These are phyloP conservation scores for Cladophialophora bantiana DNA, from an alignment of 2,329 filamentous ascomycete species.

Conservation along the genomic window DNA sequence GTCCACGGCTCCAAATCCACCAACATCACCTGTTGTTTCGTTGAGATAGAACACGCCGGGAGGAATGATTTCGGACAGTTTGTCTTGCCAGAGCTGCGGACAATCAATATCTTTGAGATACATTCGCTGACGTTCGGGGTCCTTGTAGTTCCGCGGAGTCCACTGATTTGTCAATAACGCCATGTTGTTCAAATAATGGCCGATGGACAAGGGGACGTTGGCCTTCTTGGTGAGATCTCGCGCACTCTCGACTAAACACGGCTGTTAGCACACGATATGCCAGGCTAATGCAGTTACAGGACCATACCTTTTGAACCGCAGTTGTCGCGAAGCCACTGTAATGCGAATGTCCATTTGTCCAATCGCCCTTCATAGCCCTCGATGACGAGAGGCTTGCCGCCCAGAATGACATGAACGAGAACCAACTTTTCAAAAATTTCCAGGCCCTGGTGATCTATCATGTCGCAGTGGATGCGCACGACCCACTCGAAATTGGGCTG, in stretches of 20 bases:
- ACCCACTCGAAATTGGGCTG: conserved; percentile 88
- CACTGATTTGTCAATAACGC: conserved; percentile 83
- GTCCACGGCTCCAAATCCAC: conserved; percentile 62
- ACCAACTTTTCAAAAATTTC: conserved; percentile 87
- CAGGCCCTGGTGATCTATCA: conserved; percentile 77
- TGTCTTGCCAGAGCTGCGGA: conserved; percentile 82
- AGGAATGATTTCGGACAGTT: conserved; percentile 78
- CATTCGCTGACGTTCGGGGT: conserved; percentile 80
- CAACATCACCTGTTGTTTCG: conserved; percentile 69
- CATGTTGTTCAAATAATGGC: conserved; percentile 91
- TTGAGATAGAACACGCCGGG: conserved; percentile 89
- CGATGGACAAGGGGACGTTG: conserved; percentile 83
- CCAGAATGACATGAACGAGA: conserved; percentile 78
- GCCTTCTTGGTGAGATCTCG: conserved; percentile 76
- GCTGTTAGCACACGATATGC: conserved; percentile 16
- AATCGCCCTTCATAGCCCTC: conserved; percentile 83
- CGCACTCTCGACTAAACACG: conserved; percentile 74
- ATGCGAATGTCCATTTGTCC: conserved; percentile 78
- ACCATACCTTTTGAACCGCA: conserved; percentile 77
- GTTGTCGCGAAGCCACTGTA: conserved; percentile 78
- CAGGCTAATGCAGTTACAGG: conserved; percentile 13
- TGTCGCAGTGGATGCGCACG: conserved; percentile 76
- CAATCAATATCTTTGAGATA: conserved; percentile 99
- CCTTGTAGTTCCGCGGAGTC: conserved; percentile 75
- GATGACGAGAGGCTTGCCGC: conserved; percentile 87